Conservation (phyloP, 2,329 filamentous ascomycete genomes). For the Alternaria consortialis region DNA sequence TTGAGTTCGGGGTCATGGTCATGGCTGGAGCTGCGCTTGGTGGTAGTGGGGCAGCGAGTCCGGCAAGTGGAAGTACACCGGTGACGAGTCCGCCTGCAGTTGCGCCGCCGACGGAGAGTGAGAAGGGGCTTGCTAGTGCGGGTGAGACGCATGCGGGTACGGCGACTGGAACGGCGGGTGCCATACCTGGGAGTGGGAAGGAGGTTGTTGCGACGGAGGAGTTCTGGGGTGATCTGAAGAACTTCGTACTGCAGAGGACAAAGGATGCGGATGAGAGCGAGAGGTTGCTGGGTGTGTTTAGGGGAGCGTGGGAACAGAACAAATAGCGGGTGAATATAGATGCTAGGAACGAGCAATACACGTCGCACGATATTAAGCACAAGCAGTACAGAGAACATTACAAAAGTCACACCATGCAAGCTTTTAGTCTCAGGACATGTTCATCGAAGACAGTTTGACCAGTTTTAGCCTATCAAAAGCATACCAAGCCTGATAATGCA, state of each 20-base stretch:
- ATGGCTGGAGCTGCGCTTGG: conserved; percentile 66
- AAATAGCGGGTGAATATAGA: conserved; percentile 18
- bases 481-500: conserved; percentile 23
- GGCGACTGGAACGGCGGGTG: conserved; percentile 53
- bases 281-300: conserved; percentile 73
- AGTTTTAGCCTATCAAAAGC: conserved; percentile 26
- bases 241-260: conserved; percentile 80
- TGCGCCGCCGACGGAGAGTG: conserved; percentile 63
- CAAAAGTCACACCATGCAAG: conserved; percentile 14
- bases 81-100: conserved; percentile 59
- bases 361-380: neutral
- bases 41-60: conserved; percentile 51
- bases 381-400: neutral
- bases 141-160: conserved; percentile 16
- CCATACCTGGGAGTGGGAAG: conserved; percentile 62
- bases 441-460: conserved; percentile 36
- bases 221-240: conserved; percentile 88
- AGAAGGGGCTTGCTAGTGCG: conserved; percentile 47
- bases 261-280: conserved; percentile 73
- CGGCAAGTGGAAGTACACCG: conserved; percentile 52
- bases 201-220: conserved; percentile 72
- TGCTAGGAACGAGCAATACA: neutral
- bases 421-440: conserved; percentile 19
- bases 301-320: conserved; percentile 69
- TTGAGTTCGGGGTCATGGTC: conserved; percentile 90